phyloP scores from a whole-genome alignment of 208 protist species.

The Trypanosomatidae sp. region DNA sequence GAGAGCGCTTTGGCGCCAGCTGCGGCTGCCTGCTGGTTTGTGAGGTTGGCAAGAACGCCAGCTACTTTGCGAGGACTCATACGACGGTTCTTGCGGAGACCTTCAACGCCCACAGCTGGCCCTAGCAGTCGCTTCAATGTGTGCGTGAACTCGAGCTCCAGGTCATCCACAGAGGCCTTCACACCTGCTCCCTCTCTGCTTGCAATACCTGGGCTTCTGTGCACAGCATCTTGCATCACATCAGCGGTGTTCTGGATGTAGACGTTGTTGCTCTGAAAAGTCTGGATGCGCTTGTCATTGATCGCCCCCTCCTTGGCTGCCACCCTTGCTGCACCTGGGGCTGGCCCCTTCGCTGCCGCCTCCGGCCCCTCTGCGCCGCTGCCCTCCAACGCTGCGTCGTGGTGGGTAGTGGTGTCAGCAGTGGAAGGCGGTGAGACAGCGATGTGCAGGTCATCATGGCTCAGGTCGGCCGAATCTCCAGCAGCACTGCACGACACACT shows the following conservation, averaged over 20 bases:
- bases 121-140: slow-evolving; percentile 39
- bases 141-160: slow-evolving; percentile 26
- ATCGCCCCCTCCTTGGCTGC: not conserved
- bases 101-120: slow-evolving; percentile 31
- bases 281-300: not conserved
- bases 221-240: not conserved
- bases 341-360: not conserved
- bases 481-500: not conserved
- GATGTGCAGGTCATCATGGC: not conserved
- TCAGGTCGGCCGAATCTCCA: not conserved
- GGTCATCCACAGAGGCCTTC: slow-evolving; percentile 1
- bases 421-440: slow-evolving; percentile 19
- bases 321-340: not conserved
- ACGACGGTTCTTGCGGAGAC: slow-evolving; percentile 55
- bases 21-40: slow-evolving; percentile 18
- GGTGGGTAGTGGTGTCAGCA: slow-evolving; percentile 17
- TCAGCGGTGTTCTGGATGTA: not conserved
- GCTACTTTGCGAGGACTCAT: slow-evolving; percentile 73
- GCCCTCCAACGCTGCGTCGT: slow-evolving; percentile 4
- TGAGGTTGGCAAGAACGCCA: slow-evolving; percentile 38
- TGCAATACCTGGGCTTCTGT: not conserved
- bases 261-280: not conserved
- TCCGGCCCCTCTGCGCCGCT: not conserved
- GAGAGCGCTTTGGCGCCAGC: not conserved
- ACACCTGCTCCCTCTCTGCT: not conserved